These are phyloP conservation scores for Fusarium sp. DNA, from an alignment of 2,329 filamentous ascomycete genomes.

Conservation along the genomic window DNA sequence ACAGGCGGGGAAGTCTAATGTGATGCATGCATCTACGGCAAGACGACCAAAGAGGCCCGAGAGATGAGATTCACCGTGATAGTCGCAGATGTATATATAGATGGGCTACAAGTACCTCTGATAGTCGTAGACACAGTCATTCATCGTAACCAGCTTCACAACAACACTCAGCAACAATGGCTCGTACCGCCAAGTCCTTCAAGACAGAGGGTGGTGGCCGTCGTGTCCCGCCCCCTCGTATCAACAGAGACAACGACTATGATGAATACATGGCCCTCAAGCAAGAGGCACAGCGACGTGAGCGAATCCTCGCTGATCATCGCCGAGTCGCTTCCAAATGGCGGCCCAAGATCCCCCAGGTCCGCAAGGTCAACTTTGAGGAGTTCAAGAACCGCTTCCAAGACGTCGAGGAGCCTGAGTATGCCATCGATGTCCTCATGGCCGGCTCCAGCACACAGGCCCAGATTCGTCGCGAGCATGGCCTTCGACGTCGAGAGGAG, in stretches of 20 bases:
- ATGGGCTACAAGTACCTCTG: background rate
- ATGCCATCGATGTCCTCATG: constrained; percentile 54
- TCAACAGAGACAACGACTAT: constrained; percentile 43
- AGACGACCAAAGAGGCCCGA: constrained; percentile 18
- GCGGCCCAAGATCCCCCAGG: constrained; percentile 53
- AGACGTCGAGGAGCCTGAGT: constrained; percentile 48
- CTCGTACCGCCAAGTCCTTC: constrained; percentile 16
- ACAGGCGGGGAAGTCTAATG: background rate
- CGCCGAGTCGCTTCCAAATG: constrained; percentile 51
- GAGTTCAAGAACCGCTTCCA: constrained; percentile 56
- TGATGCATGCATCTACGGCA: no score
- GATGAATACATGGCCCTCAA: constrained; percentile 45
- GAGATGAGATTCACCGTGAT: background rate
- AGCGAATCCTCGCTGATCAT: constrained; percentile 49
- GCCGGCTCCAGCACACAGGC: constrained; percentile 46
- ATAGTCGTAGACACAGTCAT: background rate
- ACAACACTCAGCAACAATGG: constrained; percentile 24
- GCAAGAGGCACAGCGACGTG: constrained; percentile 50
- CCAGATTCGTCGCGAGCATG: constrained; percentile 53
- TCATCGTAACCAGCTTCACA: background rate
- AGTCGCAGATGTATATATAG: background rate
- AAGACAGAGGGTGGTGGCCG: constrained; percentile 18
- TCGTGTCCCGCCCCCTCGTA: constrained; percentile 17
- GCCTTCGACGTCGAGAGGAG: constrained; percentile 49
- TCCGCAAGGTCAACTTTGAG: constrained; percentile 55